Evolutionary conservation across 2,329 filamentous ascomycete species (phyloP), one percentile per base, ranked within the genome.

Genomic region (Seiridium cupressi): DNA sequence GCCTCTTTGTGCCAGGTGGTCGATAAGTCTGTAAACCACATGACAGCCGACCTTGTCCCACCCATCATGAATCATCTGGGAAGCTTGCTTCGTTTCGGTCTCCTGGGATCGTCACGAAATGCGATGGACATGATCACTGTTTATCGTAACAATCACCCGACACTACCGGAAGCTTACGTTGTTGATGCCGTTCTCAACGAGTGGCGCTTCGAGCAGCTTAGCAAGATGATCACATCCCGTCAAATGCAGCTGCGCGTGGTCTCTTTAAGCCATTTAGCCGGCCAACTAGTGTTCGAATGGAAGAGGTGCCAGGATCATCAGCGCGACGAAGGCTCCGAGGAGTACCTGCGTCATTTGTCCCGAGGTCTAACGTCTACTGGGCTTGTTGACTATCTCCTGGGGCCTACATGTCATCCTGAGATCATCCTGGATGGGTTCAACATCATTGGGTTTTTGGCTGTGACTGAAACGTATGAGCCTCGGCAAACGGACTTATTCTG

Each of bases 221-320:
- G 86, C 66, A 89, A 86, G 65, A 87, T 94, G 65, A 88, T 97
- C 57, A 87, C 84, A 68, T 94, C 91, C 60, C 89, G 91, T 42
- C 91, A 94, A 68, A 97, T 98, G 92, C 92, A 96, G 69, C 80
- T 97, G 44, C 89, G 94, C 44, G 90, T 96, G 10, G 83, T 86
- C 71, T 92, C 92, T 26, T 88, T 94, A 55, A 84, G 86, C n/a
- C 80, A 79, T 26, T 89, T 97, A 84, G 90, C 91, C 64, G 71
- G 70, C 7, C 87, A 91, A 36, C 80, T 97, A 42, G 83, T 96
- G 7, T 70, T 73, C 0, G 79, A 91, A 32, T 95, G 88, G 81
- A 84, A 82, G 60, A 79, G 78, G 7, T 79, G 84, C 64, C 80
- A 80, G n/a, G 81, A 83, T 49, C 58, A 70, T 61, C 61, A 72